Conservation (phyloP, 2,329 filamentous ascomycete genomes). For the Colletotrichum sp. region DNA sequence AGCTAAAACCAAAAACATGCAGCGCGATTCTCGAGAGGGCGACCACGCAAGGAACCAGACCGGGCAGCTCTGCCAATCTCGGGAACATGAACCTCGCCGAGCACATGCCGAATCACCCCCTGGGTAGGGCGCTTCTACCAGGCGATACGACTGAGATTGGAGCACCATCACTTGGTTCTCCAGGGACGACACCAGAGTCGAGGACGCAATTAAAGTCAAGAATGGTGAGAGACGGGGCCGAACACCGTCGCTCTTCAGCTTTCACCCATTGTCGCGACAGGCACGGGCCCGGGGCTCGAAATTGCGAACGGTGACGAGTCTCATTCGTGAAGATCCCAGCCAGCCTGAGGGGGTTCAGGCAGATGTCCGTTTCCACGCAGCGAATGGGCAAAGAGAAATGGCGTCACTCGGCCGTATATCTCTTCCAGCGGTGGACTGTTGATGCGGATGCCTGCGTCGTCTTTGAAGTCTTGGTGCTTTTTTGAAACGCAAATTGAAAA, state of each 20-base stretch:
- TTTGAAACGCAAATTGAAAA: neutral
- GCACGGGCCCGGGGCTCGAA: neutral
- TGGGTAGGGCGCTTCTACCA: no score
- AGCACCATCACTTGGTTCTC: no score
- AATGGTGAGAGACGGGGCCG: no score
- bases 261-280: neutral
- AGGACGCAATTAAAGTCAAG: no score
- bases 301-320: neutral
- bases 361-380: no score
- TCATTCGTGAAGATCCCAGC: rapidly evolving
- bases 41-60: no score
- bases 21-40: neutral
- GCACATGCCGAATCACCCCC: rapidly evolving
- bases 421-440: neutral
- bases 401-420: neutral
- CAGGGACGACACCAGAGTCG: no score
- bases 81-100: no score
- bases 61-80: no score
- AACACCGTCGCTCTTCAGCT: neutral
- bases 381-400: no score
- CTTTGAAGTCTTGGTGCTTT: neutral
- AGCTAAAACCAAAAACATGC: neutral
- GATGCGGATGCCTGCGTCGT: neutral
- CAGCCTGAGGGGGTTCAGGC: neutral
- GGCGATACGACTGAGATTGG: no score